Percentiles rank a stretch among this genome's conserved stretches.
Evolutionary conservation across 345 rosid species (phyloP).

Genomic region (Fremontodendron californicum): DNA sequence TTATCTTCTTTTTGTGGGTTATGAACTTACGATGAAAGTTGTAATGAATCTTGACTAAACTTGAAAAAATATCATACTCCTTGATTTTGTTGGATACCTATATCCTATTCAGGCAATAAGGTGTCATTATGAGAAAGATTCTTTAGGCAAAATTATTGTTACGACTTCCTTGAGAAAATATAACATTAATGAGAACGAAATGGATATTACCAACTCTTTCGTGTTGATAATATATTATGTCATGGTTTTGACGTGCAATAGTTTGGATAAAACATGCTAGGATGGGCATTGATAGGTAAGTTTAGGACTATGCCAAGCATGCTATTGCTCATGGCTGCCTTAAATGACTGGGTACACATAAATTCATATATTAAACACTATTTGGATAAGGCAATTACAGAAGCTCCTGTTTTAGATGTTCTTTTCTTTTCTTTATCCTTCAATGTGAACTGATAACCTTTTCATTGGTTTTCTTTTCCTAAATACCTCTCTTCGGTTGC

Average conservation of each 20-base stretch:
- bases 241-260: neutral
- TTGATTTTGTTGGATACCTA: neutral
- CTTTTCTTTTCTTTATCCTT: neutral
- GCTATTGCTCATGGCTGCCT: neutral
- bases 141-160: neutral
- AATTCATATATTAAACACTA: neutral
- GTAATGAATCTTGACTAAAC: neutral
- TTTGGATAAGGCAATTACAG: neutral
- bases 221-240: neutral
- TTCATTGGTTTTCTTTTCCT: neutral
- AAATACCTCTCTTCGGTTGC: constrained; percentile 31
- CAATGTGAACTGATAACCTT: neutral
- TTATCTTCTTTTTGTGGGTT: neutral
- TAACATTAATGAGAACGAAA: neutral
- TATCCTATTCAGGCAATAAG: neutral
- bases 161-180: neutral
- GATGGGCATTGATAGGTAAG: neutral
- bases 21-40: neutral
- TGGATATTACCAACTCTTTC: neutral
- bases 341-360: neutral
- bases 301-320: neutral
- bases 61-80: neutral
- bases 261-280: neutral
- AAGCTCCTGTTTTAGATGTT: neutral
- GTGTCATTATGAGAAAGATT: neutral